phyloP scores from a whole-genome alignment of 768 basidiomycete species.

The Boletus vinaceobasis region DNA sequence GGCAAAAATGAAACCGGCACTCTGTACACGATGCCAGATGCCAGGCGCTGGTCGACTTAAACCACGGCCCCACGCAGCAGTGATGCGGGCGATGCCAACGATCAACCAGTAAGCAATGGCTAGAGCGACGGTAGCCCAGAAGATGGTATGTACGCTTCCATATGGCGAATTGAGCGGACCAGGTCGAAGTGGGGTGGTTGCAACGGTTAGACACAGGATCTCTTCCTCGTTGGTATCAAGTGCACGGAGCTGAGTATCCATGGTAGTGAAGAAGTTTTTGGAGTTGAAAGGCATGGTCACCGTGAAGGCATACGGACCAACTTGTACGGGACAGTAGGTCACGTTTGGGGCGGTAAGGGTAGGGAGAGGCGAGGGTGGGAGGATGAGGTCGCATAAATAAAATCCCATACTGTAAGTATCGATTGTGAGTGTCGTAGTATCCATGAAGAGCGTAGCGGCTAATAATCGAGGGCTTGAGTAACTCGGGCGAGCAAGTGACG shows the following conservation, averaged over 20 bases:
- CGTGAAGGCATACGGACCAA: constrained; percentile 81
- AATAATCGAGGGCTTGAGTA: constrained; percentile 5
- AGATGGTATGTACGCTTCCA: constrained; percentile 62
- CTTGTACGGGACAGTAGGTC: constrained; percentile 70
- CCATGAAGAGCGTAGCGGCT: constrained; percentile 83
- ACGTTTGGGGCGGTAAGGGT: constrained; percentile 32
- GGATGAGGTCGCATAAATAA: constrained; percentile 75
- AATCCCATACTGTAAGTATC: constrained; percentile 65
- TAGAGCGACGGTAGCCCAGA: constrained; percentile 72
- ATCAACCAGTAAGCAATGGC: constrained; percentile 79
- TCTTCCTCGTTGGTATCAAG: constrained; percentile 84
- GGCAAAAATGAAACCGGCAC: constrained; percentile 83
- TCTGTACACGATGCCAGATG: constrained; percentile 70
- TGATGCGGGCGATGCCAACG: constrained; percentile 75
- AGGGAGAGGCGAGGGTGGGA: constrained; percentile 72
- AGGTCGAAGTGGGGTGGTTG: constrained; percentile 73
- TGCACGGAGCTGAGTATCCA: constrained; percentile 79
- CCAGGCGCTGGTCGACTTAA: constrained; percentile 53
- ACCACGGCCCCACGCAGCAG: constrained; percentile 83
- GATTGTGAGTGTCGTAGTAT: constrained; percentile 77
- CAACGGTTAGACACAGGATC: constrained; percentile 76
- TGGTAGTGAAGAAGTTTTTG: constrained; percentile 74
- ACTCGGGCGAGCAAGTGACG: background rate
- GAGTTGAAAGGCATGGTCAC: constrained; percentile 63
- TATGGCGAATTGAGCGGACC: constrained; percentile 53